A percentile compares a stretch with the other conserved stretches of the same genome.
Evolutionary conservation across 176 grass and related monocot genomes (phyloP).

Genomic region (Triticum monococcum): DNA sequence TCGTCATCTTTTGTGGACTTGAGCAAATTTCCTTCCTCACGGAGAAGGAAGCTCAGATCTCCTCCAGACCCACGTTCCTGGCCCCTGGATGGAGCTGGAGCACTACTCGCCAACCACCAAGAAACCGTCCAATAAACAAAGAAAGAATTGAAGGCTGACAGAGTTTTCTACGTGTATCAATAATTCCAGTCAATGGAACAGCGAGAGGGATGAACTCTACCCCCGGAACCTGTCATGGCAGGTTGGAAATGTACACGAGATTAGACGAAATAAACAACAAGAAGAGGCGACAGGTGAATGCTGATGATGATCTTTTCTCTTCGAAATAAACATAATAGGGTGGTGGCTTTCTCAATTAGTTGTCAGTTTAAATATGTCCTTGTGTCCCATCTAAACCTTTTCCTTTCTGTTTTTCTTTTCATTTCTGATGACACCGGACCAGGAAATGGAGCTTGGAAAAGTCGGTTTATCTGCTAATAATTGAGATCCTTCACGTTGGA

Average conservation of each 20-base stretch:
- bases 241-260: conserved; percentile 16
- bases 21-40: no score
- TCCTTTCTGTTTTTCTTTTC: not conserved
- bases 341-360: not conserved
- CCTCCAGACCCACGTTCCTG: not conserved
- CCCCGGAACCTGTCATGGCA: conserved; percentile 5
- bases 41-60: conserved; percentile 19
- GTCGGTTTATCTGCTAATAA: not conserved
- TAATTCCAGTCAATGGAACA: conserved; percentile 28
- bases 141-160: conserved; percentile 6
- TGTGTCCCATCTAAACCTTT: not conserved
- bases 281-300: not conserved
- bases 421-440: not conserved
- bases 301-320: conserved; percentile 21
- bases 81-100: not conserved
- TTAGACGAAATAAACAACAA: not conserved
- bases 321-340: not conserved
- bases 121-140: conserved; percentile 35
- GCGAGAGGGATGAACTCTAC: not conserved
- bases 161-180: conserved; percentile 2
- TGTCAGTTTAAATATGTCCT: not conserved
- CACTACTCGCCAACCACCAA: conserved; percentile 43
- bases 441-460: not conserved
- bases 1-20: not conserved
- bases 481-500: not conserved